phyloP scores from a whole-genome alignment of 2,329 filamentous ascomycete species.

The Alternaria sp. region DNA sequence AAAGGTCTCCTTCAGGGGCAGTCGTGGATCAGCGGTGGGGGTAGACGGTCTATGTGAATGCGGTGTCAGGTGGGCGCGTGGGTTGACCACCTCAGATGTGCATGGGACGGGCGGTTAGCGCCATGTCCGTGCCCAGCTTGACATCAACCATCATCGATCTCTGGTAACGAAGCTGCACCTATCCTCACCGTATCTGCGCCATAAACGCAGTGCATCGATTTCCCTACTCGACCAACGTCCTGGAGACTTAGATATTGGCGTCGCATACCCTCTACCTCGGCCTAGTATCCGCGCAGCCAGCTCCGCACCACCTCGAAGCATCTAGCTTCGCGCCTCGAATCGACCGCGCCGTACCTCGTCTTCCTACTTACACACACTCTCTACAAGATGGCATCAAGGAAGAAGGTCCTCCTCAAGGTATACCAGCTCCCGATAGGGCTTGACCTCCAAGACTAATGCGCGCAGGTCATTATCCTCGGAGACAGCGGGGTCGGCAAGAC shows the following conservation, averaged over 20 bases:
- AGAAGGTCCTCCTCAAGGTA: slow-evolving; percentile 93
- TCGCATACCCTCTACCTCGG: neutral
- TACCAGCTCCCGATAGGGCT: slow-evolving; percentile 12
- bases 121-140: slow-evolving; percentile 4
- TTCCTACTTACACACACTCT: slow-evolving; percentile 9
- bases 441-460: slow-evolving; percentile 17
- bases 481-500: slow-evolving; percentile 99
- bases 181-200: slow-evolving; percentile 11
- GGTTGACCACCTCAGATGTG: slow-evolving; percentile 2
- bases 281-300: neutral
- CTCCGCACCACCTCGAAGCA: slow-evolving; percentile 5
- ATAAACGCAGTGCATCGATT: neutral
- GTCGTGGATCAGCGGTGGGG: neutral
- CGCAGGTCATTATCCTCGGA: slow-evolving; percentile 95
- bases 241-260: neutral
- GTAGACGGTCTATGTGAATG: neutral
- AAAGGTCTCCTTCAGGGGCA: neutral
- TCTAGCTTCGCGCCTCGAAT: slow-evolving; percentile 11
- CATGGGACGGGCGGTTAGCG: slow-evolving; percentile 8
- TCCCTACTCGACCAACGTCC: neutral
- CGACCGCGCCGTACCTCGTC: slow-evolving; percentile 7
- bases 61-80: slow-evolving; percentile 7
- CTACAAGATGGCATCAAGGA: slow-evolving; percentile 52
- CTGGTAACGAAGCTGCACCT: slow-evolving; percentile 7
- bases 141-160: slow-evolving; percentile 16